Evolutionary conservation across 768 basidiomycete species (phyloP).

Genomic region (Chalciporus chontae): DNA sequence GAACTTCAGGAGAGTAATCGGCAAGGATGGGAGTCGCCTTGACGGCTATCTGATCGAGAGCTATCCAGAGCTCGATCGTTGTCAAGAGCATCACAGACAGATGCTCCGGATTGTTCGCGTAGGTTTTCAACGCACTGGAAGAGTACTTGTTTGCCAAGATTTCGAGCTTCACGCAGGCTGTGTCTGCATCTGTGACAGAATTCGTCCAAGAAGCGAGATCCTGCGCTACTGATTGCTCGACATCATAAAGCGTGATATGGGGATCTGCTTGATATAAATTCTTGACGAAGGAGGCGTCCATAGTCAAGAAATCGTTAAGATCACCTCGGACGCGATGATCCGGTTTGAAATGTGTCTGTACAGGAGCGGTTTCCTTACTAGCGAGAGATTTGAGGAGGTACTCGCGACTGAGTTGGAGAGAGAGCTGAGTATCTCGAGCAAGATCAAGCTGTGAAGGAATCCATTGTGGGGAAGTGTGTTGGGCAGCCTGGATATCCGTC

Average conservation of each 20-base stretch:
- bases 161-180: conserved; percentile 7
- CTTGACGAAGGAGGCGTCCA: conserved; percentile 1
- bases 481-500: background rate
- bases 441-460: conserved; percentile 24
- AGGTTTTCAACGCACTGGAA: conserved; percentile 20
- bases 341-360: background rate
- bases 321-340: background rate
- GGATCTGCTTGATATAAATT: conserved; percentile 3
- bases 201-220: conserved; percentile 32
- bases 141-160: conserved; percentile 24
- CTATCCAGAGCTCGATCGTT: conserved; percentile 31
- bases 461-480: conserved; percentile 25
- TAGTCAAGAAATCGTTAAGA: conserved; percentile 8
- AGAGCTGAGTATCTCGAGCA: conserved; percentile 30
- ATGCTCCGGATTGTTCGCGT: conserved; percentile 34
- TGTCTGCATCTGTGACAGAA: background rate
- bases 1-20: conserved; percentile 28
- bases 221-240: conserved; percentile 31
- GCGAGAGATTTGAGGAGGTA: conserved; percentile 26
- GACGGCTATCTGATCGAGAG: conserved; percentile 20
- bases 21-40: conserved; percentile 18
- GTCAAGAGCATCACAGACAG: conserved; percentile 39
- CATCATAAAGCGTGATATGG: conserved; percentile 26
- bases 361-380: background rate
- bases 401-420: conserved; percentile 25